phyloP scores from a whole-genome alignment of 1,284 basidiomycete genomes.

The Apiotrichum domesticum region DNA sequence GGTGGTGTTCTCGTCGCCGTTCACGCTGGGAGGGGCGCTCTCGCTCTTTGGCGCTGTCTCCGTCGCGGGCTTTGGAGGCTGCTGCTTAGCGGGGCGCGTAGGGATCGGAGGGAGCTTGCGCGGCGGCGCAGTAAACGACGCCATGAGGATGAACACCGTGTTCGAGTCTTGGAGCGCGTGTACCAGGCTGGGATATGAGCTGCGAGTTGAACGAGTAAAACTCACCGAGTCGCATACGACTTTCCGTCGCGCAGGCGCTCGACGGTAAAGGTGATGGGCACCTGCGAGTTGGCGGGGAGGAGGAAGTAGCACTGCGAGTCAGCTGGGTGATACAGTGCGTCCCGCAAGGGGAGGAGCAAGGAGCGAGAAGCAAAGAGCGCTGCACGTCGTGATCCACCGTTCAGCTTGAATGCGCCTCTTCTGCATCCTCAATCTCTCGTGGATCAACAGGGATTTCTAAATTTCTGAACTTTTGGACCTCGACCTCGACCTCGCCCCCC shows the following conservation, averaged over 20 bases:
- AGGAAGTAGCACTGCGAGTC: slow-evolving; percentile 41
- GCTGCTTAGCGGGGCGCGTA: not conserved
- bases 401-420: no score
- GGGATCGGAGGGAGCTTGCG: slow-evolving; percentile 1
- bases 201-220: no score
- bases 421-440: no score
- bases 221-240: slow-evolving; percentile 27
- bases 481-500: no score
- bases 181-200: slow-evolving; percentile 58
- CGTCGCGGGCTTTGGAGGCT: not conserved
- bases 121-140: slow-evolving; percentile 73
- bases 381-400: no score
- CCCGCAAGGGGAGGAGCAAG: no score
- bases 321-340: no score
- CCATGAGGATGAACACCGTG: slow-evolving; percentile 73
- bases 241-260: slow-evolving; percentile 68
- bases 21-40: not conserved
- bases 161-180: slow-evolving; percentile 68
- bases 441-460: no score
- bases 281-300: slow-evolving; percentile 58
- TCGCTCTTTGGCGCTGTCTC: slow-evolving; percentile 1
- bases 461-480: no score
- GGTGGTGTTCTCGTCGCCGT: not conserved
- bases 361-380: no score
- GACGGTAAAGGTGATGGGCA: slow-evolving; percentile 77